phyloP scores from a whole-genome alignment of 306 rosid species.

The Arachis hypogaea region DNA sequence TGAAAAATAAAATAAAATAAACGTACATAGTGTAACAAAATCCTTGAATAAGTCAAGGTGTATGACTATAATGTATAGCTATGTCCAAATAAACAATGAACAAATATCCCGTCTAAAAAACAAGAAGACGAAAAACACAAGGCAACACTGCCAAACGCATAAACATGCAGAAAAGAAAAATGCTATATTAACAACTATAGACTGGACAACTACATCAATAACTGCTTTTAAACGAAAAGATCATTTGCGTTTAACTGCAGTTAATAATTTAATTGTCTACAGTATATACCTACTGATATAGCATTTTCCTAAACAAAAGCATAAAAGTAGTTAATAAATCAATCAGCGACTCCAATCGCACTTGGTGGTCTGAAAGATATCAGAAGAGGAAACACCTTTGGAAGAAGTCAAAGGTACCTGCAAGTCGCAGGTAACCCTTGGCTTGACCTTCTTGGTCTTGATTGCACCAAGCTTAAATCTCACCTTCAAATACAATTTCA shows the following conservation, averaged over 20 bases:
- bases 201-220: too few relatives aligned
- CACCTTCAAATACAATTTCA: conserved; percentile 59
- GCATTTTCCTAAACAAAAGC: too few relatives aligned
- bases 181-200: too few relatives aligned
- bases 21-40: neutral
- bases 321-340: too few relatives aligned
- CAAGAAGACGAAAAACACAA: neutral
- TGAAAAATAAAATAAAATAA: neutral
- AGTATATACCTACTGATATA: too few relatives aligned
- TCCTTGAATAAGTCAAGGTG: neutral
- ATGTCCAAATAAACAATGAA: conserved; percentile 33
- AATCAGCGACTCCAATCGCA: conserved; percentile 62
- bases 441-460: conserved; percentile 57
- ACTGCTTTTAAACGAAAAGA: too few relatives aligned
- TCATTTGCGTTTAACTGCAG: too few relatives aligned
- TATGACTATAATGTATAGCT: neutral
- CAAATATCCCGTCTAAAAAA: conserved; percentile 3
- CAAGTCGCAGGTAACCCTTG: conserved; percentile 61
- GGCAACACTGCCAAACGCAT: neutral
- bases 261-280: too few relatives aligned
- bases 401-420: conserved; percentile 50
- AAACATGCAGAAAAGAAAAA: too few relatives aligned
- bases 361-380: conserved; percentile 49
- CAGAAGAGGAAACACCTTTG: conserved; percentile 22
- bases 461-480: conserved; percentile 58